A percentile compares a stretch with the other conserved stretches of the same genome.
phyloP scores from a whole-genome alignment of 2,329 filamentous ascomycete genomes.

The Escovopsis sp. region DNA sequence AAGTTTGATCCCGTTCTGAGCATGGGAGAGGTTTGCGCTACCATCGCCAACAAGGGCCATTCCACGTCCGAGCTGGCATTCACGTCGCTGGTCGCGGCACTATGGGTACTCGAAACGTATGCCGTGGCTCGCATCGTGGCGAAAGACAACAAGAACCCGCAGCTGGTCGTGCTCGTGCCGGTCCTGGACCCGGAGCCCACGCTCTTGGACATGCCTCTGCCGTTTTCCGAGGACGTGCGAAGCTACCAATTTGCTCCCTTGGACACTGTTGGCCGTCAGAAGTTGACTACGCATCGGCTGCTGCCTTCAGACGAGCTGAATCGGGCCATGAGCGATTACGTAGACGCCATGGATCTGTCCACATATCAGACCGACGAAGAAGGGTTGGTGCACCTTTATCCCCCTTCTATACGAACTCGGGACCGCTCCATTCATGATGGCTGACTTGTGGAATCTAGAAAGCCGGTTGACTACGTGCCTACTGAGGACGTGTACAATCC shows the following conservation, averaged over 20 bases:
- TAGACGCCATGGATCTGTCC: slow-evolving; percentile 83
- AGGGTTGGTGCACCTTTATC: slow-evolving; percentile 34
- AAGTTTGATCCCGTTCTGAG: slow-evolving; percentile 73
- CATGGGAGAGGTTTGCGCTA: slow-evolving; percentile 67
- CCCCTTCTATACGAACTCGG: neutral
- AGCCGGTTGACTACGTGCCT: slow-evolving; percentile 50
- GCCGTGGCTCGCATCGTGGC: slow-evolving; percentile 72
- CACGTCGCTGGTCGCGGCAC: slow-evolving; percentile 76
- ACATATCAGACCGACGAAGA: slow-evolving; percentile 57
- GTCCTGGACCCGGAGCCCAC: slow-evolving; percentile 69
- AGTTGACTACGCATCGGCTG: slow-evolving; percentile 66
- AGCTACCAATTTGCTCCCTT: slow-evolving; percentile 84
- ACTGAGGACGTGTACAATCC: slow-evolving; percentile 77
- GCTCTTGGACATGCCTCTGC: slow-evolving; percentile 76
- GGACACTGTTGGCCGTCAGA: slow-evolving; percentile 72
- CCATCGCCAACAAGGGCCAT: slow-evolving; percentile 62
- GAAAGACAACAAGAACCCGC: slow-evolving; percentile 69
- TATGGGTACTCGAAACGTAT: slow-evolving; percentile 72
- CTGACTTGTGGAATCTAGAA: slow-evolving; percentile 12
- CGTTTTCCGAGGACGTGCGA: slow-evolving; percentile 84
- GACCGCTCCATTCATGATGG: neutral
- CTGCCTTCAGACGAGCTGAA: slow-evolving; percentile 61
- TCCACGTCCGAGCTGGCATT: slow-evolving; percentile 72
- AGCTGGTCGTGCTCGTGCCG: slow-evolving; percentile 65
- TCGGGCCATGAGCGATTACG: slow-evolving; percentile 76